Conservation (phyloP, 225 moss, liverwort and hornwort species). For the Anthoceros angustus region DNA sequence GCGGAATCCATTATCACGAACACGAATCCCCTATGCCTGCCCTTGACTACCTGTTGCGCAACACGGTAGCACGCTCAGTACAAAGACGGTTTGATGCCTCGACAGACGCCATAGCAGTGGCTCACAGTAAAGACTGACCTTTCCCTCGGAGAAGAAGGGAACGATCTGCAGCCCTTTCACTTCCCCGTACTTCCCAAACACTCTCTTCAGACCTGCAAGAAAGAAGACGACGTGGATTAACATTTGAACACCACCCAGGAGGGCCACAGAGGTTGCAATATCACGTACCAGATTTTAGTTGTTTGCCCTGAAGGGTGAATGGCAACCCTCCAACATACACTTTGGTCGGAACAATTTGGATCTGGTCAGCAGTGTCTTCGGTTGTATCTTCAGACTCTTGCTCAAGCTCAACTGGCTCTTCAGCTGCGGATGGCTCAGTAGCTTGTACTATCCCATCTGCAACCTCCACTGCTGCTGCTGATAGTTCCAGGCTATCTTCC, state of each 20-base stretch:
- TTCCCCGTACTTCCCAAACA: not conserved
- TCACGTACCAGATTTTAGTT: not conserved
- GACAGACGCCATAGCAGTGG: not conserved
- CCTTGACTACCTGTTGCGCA: not conserved
- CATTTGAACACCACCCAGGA: not conserved
- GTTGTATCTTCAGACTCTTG: not conserved
- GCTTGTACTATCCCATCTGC: too few relatives aligned
- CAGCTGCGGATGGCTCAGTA: too few relatives aligned
- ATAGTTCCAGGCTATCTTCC: too few relatives aligned
- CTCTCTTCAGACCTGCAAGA: not conserved
- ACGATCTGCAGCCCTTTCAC: slow-evolving; percentile 2
- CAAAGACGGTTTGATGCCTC: not conserved
- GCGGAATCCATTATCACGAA: not conserved
- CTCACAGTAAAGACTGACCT: not conserved
- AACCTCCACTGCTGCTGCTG: too few relatives aligned
- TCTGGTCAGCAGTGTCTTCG: not conserved
- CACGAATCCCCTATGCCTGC: not conserved
- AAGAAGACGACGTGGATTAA: not conserved
- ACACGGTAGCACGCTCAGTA: not conserved
- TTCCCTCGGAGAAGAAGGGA: not conserved
- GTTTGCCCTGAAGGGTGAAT: not conserved
- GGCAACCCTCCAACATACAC: not conserved
- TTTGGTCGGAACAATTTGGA: not conserved
- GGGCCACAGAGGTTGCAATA: too few relatives aligned
- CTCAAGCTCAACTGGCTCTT: not conserved